Conservation (phyloP, 306 rosid species). For the Citrullus mucosospermus region DNA sequence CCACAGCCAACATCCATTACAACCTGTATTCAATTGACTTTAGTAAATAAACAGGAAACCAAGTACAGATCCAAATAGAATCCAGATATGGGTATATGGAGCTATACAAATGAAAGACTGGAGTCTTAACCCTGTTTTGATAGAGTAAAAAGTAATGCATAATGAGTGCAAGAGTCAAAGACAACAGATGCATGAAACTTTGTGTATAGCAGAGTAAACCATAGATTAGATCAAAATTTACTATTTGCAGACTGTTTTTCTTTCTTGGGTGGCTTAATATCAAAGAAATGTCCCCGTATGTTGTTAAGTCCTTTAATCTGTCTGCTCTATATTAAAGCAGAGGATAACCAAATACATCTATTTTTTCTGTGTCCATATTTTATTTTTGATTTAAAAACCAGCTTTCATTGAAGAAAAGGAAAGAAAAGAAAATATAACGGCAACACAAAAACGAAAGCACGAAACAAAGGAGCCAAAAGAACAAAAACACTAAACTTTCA, state of each 20-base stretch:
- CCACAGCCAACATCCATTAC: slow-evolving; percentile 98
- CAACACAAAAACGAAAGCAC: neutral
- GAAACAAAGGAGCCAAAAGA: neutral
- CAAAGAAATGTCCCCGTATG: neutral
- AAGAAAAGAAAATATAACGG: neutral
- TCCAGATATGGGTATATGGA: neutral
- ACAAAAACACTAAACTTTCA: neutral
- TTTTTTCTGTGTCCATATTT: neutral
- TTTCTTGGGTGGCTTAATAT: neutral
- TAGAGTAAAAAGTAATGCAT: neutral
- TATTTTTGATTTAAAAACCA: neutral
- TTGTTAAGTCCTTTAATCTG: neutral
- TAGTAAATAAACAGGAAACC: slow-evolving; percentile 1
- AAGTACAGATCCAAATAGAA: neutral
- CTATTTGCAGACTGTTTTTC: neutral
- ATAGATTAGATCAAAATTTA: neutral
- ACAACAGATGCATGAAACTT: neutral
- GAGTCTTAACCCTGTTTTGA: neutral
- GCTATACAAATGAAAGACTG: neutral
- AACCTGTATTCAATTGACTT: slow-evolving; percentile 40
- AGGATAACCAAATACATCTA: neutral
- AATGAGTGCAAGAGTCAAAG: neutral
- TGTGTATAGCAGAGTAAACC: neutral
- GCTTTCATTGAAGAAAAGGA: neutral
- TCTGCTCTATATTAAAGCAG: neutral